phyloP scores from a whole-genome alignment of 495 filamentous ascomycete genomes.

The Parathielavia hyrcaniae region DNA sequence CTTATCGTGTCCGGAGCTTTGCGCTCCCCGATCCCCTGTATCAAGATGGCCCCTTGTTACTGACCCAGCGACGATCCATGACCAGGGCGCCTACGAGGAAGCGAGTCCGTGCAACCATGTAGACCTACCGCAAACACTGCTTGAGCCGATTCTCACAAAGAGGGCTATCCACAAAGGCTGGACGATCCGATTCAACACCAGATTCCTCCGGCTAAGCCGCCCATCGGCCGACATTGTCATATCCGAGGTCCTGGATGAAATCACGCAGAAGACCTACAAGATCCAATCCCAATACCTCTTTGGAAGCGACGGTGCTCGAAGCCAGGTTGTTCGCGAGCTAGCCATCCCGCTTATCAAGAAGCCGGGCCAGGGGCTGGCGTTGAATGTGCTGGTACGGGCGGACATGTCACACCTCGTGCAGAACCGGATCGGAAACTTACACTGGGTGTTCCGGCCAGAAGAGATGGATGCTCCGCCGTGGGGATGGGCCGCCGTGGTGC shows the following conservation, averaged over 20 bases:
- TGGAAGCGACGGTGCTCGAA: conserved; percentile 52
- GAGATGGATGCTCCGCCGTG: conserved; percentile 31
- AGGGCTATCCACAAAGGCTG: conserved; percentile 41
- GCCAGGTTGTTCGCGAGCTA: conserved; percentile 46
- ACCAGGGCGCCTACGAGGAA: conserved; percentile 48
- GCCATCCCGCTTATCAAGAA: conserved; percentile 45
- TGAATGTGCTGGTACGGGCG: conserved; percentile 49
- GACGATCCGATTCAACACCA: conserved; percentile 41
- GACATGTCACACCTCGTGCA: conserved; percentile 48
- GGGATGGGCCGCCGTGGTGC: conserved; percentile 33
- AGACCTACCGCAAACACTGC: conserved; percentile 46
- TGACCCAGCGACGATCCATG: neutral
- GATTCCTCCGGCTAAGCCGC: conserved; percentile 32
- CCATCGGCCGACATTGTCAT: conserved; percentile 29
- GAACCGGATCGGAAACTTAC: conserved; percentile 49
- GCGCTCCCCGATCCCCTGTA: no score
- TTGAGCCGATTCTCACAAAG: conserved; percentile 49
- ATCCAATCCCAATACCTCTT: conserved; percentile 52
- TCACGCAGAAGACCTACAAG: conserved; percentile 39
- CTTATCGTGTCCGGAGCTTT: no score
- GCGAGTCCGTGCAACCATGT: conserved; percentile 45
- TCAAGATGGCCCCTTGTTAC: neutral
- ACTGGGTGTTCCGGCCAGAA: conserved; percentile 45
- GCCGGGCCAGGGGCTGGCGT: conserved; percentile 49
- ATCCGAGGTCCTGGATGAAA: conserved; percentile 38